Evolutionary conservation across 2,329 filamentous ascomycete species (phyloP), one percentile per base, ranked within the genome.

Genomic region (Colletotrichum sp.): DNA sequence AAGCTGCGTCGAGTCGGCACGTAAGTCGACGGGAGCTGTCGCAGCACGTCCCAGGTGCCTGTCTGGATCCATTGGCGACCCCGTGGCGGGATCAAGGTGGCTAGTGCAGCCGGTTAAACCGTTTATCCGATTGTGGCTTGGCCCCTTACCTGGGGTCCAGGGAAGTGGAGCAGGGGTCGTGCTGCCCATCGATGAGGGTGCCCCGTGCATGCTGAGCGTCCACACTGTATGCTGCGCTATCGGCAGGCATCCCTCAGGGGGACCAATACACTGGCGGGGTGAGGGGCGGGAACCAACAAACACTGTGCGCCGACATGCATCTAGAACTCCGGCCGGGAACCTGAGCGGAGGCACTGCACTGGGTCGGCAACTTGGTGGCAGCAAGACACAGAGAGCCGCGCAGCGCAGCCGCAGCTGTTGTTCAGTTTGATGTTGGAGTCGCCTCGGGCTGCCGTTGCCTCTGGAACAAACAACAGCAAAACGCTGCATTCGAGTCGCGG

Each of bases 1-100:
- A 75, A 71, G 69, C 65, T 69, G 70, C 70, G 73, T 63, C 69
- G 69, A 64, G 69, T 75, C 73, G 73, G 65, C 65, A 65, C 62
- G 65, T 38, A 61, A 52, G 67, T 69, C 56, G 14, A 48, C 43
- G n/a, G 43, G 43, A 69, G 67, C 67, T 69, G 67, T 38, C 56
- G 67, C 56, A 62, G 67, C 36, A 69, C 56, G 67, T 69, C 56
- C 67, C 56, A 62, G 56, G 48, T 34, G 24, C 67, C 36, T 24
- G 55, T n/a, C 67, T n/a, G 38, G 58, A 43, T 48, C 52, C 65
- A 58, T 59, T 63, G 61, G 61, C 13, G 30, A 21, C 61, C 30
- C 61, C 30, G 58, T 61, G 58, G 26, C 30, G 28, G 13, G 61
- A 38, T 43, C 36, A 10, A 26, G 4, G 32, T 43, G 21, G 61